Evolutionary conservation across 1,284 basidiomycete genomes (phyloP).

Genomic region (Naganishia sp.): DNA sequence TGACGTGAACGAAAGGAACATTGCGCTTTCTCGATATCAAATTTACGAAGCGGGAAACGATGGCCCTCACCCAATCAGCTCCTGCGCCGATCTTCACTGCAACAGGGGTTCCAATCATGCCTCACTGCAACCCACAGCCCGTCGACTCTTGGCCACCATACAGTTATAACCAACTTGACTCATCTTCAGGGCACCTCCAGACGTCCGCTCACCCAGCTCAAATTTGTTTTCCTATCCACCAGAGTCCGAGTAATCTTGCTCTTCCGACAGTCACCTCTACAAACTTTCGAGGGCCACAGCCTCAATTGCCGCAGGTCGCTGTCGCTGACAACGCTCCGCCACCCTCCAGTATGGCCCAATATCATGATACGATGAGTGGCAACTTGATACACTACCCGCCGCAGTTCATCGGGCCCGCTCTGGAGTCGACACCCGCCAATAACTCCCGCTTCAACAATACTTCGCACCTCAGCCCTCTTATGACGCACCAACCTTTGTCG

Average conservation of each 20-base stretch:
- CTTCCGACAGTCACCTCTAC: neutral
- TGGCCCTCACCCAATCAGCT: slow-evolving; percentile 7
- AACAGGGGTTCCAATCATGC: neutral
- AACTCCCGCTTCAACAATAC: neutral
- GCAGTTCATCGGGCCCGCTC: neutral
- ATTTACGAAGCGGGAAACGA: neutral
- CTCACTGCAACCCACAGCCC: neutral
- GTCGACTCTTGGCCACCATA: neutral
- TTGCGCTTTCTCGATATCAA: neutral
- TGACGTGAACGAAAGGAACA: too few species aligned
- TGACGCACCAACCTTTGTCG: slow-evolving; percentile 17
- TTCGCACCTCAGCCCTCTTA: slow-evolving; percentile 2
- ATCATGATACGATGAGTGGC: neutral
- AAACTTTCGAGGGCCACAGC: neutral
- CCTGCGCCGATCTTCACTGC: neutral
- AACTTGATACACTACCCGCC: neutral
- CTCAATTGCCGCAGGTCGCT: neutral
- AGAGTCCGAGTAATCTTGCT: neutral
- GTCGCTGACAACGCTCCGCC: neutral
- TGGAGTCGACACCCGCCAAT: neutral
- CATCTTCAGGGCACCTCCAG: neutral
- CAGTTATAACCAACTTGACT: slow-evolving; percentile 16
- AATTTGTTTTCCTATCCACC: neutral
- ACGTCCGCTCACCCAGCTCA: neutral
- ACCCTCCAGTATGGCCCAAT: slow-evolving; percentile 6